Evolutionary conservation across 176 grass and related monocot species (phyloP).

Genomic region (Alloteropsis semialata): DNA sequence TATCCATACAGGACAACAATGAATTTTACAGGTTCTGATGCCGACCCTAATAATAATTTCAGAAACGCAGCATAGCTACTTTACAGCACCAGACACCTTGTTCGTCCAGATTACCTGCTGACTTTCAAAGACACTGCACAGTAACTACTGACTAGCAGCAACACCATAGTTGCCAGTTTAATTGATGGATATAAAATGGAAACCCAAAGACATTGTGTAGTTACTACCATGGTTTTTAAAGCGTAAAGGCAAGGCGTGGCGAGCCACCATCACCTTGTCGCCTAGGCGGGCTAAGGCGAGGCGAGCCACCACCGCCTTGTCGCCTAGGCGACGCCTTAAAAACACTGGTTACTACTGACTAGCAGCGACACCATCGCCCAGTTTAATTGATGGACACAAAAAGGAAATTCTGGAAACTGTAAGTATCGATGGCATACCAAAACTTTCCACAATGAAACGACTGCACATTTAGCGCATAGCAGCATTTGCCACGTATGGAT

Average conservation of each 20-base stretch:
- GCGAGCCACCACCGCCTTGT: no score
- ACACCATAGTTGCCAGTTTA: not conserved
- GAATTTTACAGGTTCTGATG: not conserved
- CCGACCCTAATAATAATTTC: not conserved
- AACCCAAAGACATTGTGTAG: no score
- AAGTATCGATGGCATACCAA: not conserved
- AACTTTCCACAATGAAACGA: not conserved
- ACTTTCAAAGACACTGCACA: not conserved
- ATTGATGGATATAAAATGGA: not conserved
- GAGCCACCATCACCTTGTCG: no score
- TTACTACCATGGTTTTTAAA: no score
- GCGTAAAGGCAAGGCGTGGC: no score
- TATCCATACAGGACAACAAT: not conserved
- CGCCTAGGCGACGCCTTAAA: no score
- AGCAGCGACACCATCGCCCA: not conserved
- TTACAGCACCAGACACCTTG: not conserved
- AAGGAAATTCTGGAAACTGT: not conserved
- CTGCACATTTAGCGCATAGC: not conserved
- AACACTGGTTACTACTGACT: no score
- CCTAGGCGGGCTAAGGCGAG: no score
- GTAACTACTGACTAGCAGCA: not conserved
- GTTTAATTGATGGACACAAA: not conserved
- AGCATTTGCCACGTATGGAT: not conserved
- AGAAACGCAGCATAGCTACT: not conserved
- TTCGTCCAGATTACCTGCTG: not conserved